Percentiles rank a stretch among this genome's conserved stretches.
Conservation (phyloP, 2,329 filamentous ascomycete genomes). For the Ophiocordyceps camponoti-leonardi region DNA sequence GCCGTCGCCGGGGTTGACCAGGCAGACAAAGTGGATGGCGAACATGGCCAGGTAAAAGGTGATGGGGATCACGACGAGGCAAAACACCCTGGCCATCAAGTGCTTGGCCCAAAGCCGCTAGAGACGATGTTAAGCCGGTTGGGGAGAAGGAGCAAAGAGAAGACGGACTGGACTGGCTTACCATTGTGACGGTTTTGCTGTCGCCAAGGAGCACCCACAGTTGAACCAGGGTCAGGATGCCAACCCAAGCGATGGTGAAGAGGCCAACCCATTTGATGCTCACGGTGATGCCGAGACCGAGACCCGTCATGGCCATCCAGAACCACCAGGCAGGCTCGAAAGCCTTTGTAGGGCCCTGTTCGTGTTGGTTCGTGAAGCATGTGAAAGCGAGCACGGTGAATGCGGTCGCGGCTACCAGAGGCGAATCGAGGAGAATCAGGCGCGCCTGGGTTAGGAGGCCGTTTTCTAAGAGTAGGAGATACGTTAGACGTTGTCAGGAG, state of each 20-base stretch:
- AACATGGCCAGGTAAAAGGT: conserved; percentile 96
- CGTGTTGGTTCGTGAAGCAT: conserved; percentile 92
- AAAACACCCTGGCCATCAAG: conserved; percentile 79
- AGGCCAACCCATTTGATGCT: conserved; percentile 99
- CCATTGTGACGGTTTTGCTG: conserved; percentile 63
- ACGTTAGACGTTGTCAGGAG: not conserved
- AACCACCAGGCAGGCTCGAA: conserved; percentile 95
- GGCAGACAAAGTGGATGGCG: conserved; percentile 83
- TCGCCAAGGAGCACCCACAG: conserved; percentile 93
- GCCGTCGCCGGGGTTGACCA: conserved; percentile 88
- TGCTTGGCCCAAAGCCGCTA: conserved; percentile 81
- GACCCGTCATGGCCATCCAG: conserved; percentile 75
- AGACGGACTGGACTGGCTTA: conserved; percentile 20
- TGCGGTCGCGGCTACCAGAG: conserved; percentile 82
- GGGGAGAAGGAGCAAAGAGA: not conserved
- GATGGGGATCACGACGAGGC: conserved; percentile 73
- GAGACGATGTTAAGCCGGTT: conserved; percentile 5
- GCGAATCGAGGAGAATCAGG: conserved; percentile 89
- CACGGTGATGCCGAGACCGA: conserved; percentile 74
- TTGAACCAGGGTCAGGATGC: conserved; percentile 74
- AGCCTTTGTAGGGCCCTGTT: conserved; percentile 74
- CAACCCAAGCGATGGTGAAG: conserved; percentile 98
- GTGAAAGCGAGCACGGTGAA: conserved; percentile 81
- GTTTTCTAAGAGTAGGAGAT: conserved; percentile 47
- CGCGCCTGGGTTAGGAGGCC: conserved; percentile 89